These are phyloP conservation scores for Solanum peruvianum DNA, from an alignment of 257 asterid genomes.

Conservation along the genomic window DNA sequence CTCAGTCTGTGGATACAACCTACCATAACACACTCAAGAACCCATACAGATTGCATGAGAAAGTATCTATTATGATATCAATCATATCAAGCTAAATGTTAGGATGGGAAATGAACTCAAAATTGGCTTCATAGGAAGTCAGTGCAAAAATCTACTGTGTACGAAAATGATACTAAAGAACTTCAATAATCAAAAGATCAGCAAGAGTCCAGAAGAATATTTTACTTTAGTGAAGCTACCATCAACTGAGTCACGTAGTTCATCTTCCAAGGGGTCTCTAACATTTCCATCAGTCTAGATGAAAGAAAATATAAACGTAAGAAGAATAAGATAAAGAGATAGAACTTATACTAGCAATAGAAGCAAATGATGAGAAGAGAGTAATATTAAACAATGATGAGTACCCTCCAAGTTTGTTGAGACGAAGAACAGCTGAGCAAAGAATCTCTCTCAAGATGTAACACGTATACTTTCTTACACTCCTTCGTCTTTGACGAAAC, in stretches of 20 bases:
- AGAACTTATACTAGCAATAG: background rate
- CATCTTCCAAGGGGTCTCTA: slow-evolving; percentile 41
- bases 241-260: slow-evolving; percentile 22
- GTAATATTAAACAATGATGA: background rate
- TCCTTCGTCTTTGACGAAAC: slow-evolving; percentile 57
- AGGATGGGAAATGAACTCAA: background rate
- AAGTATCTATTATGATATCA: background rate
- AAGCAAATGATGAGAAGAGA: background rate
- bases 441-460: slow-evolving; percentile 59
- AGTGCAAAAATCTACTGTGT: background rate
- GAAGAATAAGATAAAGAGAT: background rate
- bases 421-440: slow-evolving; percentile 30
- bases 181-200: background rate
- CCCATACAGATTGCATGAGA: background rate
- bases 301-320: background rate
- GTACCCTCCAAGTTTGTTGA: slow-evolving; percentile 58
- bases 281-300: slow-evolving; percentile 52
- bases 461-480: slow-evolving; percentile 37
- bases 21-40: background rate
- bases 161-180: background rate
- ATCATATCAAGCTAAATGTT: background rate
- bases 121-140: background rate
- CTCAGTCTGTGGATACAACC: background rate
- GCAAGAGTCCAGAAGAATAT: background rate
- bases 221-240: slow-evolving; percentile 67